Evolutionary conservation across 129 eudicot species (phyloP).

Genomic region (Oenanthe sinensis): DNA sequence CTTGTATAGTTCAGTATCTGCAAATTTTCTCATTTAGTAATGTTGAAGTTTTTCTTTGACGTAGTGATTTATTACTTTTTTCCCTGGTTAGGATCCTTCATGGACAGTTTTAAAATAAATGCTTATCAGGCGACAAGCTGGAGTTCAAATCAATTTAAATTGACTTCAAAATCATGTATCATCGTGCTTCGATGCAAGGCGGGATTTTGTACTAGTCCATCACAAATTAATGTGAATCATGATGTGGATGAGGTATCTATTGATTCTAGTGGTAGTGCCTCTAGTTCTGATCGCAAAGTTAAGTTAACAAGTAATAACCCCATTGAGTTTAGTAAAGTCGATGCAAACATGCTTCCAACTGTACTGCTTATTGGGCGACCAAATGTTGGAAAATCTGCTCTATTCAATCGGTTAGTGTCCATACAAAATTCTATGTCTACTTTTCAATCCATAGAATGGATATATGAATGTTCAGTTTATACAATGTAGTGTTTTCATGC

Average conservation of each 20-base stretch:
- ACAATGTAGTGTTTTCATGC: background rate
- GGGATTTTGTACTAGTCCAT: constrained; percentile 28
- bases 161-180: constrained; percentile 7
- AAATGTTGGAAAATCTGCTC: constrained; percentile 95
- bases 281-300: constrained; percentile 15
- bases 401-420: constrained; percentile 68
- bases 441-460: background rate
- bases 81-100: constrained; percentile 26
- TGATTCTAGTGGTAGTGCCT: constrained; percentile 11
- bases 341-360: constrained; percentile 75
- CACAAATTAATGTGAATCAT: constrained; percentile 20
- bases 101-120: constrained; percentile 10
- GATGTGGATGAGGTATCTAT: constrained; percentile 17
- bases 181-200: constrained; percentile 18
- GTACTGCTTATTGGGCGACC: constrained; percentile 84
- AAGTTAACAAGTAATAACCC: constrained; percentile 24
- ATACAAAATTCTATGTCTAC: background rate
- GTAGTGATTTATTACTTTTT: background rate
- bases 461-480: background rate
- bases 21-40: background rate
- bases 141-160: constrained; percentile 9
- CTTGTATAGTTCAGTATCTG: background rate
- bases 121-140: constrained; percentile 12
- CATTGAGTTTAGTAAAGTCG: constrained; percentile 67
- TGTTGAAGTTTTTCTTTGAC: background rate